Evolutionary conservation across 2,329 filamentous ascomycete species (phyloP).

Genomic region (Verticillium isaacii): DNA sequence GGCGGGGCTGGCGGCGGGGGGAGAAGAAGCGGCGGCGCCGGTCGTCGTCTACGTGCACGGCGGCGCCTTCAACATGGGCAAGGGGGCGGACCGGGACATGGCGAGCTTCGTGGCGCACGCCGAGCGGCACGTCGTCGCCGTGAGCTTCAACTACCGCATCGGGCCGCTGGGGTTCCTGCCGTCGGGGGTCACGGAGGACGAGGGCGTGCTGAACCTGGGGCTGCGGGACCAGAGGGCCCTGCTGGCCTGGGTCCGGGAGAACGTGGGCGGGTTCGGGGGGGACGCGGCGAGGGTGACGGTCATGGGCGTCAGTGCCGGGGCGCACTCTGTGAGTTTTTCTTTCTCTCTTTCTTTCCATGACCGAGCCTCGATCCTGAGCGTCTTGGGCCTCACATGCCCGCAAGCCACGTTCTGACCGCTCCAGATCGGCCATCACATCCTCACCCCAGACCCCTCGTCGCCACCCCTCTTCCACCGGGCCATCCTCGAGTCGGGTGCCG

Average conservation of each 20-base stretch:
- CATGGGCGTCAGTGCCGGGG: slow-evolving; percentile 58
- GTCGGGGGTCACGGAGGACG: slow-evolving; percentile 44
- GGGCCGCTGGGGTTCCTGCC: slow-evolving; percentile 66
- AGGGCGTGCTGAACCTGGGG: slow-evolving; percentile 59
- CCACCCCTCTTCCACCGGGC: slow-evolving; percentile 46
- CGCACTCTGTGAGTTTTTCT: slow-evolving; percentile 47
- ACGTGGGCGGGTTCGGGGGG: slow-evolving; percentile 57
- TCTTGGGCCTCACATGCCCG: slow-evolving; percentile 6
- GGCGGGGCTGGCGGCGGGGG: slow-evolving; percentile 12
- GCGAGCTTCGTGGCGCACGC: slow-evolving; percentile 56
- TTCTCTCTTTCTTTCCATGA: background rate
- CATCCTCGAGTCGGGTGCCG: slow-evolving; percentile 52
- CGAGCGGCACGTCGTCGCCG: slow-evolving; percentile 46
- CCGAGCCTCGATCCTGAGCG: no score
- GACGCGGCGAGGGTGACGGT: slow-evolving; percentile 53
- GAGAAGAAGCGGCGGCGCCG: slow-evolving; percentile 22
- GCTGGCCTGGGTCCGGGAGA: slow-evolving; percentile 56
- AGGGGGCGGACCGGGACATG: slow-evolving; percentile 52
- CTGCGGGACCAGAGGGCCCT: slow-evolving; percentile 56
- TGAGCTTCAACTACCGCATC: slow-evolving; percentile 60
- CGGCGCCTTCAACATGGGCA: slow-evolving; percentile 55
- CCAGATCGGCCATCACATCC: slow-evolving; percentile 64
- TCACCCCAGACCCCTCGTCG: slow-evolving; percentile 35
- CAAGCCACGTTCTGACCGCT: slow-evolving; percentile 6
- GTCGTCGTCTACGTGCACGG: slow-evolving; percentile 61